Evolutionary conservation across 371 early-diverging fungal genomes (phyloP).

Genomic region (Mucor mucedo): DNA sequence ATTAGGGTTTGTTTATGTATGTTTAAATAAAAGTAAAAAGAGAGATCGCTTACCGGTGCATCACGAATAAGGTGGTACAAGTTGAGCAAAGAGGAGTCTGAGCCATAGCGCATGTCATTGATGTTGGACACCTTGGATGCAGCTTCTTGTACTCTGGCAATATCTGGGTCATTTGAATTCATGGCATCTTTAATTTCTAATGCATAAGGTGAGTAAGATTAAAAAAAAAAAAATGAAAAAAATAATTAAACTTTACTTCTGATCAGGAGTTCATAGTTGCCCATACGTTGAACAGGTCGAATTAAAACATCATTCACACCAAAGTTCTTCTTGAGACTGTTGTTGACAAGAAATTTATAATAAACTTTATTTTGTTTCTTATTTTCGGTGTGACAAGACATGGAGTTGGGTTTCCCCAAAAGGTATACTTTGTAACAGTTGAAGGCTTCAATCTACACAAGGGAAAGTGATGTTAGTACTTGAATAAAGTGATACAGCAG

Average conservation of each 20-base stretch:
- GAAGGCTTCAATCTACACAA: constrained; percentile 19
- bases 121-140: constrained; percentile 17
- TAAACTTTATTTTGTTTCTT: constrained; percentile 25
- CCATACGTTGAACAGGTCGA: constrained; percentile 35
- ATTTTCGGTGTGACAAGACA: constrained; percentile 18
- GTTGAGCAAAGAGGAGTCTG: constrained; percentile 23
- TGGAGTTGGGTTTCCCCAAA: constrained; percentile 19
- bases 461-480: neutral
- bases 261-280: constrained; percentile 27
- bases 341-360: constrained; percentile 23
- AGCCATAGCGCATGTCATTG: constrained; percentile 37
- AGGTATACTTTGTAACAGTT: constrained; percentile 33
- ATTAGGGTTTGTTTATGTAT: neutral
- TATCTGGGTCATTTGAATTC: constrained; percentile 24
- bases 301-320: constrained; percentile 29
- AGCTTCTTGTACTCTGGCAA: constrained; percentile 10
- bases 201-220: neutral
- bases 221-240: neutral
- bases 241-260: constrained; percentile 15
- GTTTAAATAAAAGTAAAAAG: neutral
- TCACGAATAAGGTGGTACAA: constrained; percentile 46
- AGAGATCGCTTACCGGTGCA: constrained; percentile 38
- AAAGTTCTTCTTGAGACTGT: constrained; percentile 8
- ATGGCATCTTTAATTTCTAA: neutral
- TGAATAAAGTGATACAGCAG: neutral